Conservation (phyloP, 1,284 basidiomycete species). For the Sanghuangporus sanghuang region DNA sequence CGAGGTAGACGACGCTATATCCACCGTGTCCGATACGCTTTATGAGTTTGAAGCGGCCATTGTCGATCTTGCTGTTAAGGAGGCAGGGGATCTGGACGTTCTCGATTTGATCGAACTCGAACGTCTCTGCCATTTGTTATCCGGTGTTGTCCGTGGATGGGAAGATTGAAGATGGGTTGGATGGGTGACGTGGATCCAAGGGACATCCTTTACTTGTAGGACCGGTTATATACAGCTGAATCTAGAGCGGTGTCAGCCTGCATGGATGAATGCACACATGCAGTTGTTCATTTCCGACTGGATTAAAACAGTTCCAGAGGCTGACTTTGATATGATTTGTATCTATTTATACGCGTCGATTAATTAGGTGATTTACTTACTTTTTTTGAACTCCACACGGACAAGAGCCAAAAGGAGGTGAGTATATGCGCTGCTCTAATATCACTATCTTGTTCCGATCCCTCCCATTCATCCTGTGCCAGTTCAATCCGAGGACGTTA, state of each 20-base stretch:
- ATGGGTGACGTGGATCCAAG: neutral
- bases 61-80: constrained; percentile 26
- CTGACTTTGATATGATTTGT: neutral
- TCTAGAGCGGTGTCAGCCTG: neutral
- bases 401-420: neutral
- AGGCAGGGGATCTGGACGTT: constrained; percentile 12
- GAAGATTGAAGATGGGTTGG: neutral
- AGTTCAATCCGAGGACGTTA: neutral
- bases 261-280: neutral
- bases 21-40: constrained; percentile 57
- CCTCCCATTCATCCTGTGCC: neutral
- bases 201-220: neutral
- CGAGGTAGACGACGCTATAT: constrained; percentile 65
- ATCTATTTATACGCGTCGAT: neutral
- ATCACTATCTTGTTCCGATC: neutral
- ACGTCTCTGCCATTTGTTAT: neutral
- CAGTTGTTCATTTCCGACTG: neutral
- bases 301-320: neutral
- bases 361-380: neutral
- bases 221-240: neutral
- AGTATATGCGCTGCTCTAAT: neutral
- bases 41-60: constrained; percentile 42
- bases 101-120: constrained; percentile 13
- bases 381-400: neutral
- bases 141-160: neutral